These are phyloP conservation scores for Pythium aquatile DNA, from an alignment of 352 stramenopile species.

Conservation along the genomic window DNA sequence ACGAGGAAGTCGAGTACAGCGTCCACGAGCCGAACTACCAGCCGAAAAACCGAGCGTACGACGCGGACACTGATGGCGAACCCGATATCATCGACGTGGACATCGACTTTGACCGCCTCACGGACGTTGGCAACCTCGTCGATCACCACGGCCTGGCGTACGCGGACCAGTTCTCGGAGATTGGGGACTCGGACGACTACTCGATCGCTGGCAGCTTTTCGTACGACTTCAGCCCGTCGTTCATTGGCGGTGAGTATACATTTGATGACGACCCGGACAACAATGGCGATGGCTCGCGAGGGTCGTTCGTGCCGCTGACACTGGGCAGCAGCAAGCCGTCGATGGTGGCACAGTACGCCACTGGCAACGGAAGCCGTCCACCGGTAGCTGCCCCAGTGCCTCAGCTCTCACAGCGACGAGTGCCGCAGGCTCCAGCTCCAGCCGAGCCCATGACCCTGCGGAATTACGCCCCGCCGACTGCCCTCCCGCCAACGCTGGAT, in stretches of 20 bases:
- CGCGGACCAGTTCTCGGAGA: conserved; percentile 20
- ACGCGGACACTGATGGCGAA: background rate
- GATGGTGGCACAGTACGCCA: conserved; percentile 16
- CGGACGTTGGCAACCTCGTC: conserved; percentile 9
- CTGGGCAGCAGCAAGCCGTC: conserved; percentile 17
- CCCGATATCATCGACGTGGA: conserved; percentile 8
- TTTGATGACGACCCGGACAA: conserved; percentile 8
- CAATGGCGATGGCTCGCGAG: conserved; percentile 13
- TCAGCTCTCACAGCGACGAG: conserved; percentile 18
- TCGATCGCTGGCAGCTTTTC: conserved; percentile 27
- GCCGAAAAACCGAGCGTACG: background rate
- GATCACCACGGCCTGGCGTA: conserved; percentile 6
- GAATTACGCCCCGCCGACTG: conserved; percentile 10
- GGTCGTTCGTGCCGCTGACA: conserved; percentile 24
- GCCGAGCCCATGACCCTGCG: conserved; percentile 14
- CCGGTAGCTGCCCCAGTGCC: conserved; percentile 13
- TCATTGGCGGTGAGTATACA: conserved; percentile 15
- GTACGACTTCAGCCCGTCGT: conserved; percentile 22
- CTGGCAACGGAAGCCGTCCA: background rate
- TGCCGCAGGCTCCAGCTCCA: background rate
- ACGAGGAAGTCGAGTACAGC: conserved; percentile 13
- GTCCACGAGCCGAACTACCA: conserved; percentile 2
- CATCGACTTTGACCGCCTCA: conserved; percentile 6
- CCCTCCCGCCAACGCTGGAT: conserved; percentile 4
- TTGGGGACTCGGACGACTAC: conserved; percentile 10